phyloP scores from a whole-genome alignment of 2,329 filamentous ascomycete genomes.

The Claviceps lovelessii region DNA sequence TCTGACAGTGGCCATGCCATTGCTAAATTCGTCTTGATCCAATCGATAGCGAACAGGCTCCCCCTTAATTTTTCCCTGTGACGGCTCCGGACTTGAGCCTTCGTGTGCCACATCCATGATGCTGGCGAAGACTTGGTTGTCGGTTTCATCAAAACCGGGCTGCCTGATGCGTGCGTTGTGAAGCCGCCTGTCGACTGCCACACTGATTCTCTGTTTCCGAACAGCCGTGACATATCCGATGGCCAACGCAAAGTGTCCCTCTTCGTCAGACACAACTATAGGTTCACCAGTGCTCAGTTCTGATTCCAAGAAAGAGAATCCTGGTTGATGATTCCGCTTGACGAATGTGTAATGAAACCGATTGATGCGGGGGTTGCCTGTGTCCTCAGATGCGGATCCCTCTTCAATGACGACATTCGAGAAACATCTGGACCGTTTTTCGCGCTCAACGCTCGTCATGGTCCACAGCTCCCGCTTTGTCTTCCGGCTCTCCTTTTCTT shows the following conservation, averaged over 20 bases:
- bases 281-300: slow-evolving; percentile 79
- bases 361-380: slow-evolving; percentile 69
- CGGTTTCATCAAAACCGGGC: slow-evolving; percentile 57
- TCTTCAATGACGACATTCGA: slow-evolving; percentile 73
- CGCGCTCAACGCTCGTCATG: slow-evolving; percentile 77
- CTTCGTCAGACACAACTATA: slow-evolving; percentile 89
- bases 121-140: slow-evolving; percentile 76
- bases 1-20: slow-evolving; percentile 86
- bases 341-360: slow-evolving; percentile 75
- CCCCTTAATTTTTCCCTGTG: slow-evolving; percentile 36
- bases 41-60: slow-evolving; percentile 60
- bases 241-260: slow-evolving; percentile 86
- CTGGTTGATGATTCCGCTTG: slow-evolving; percentile 46
- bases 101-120: slow-evolving; percentile 70
- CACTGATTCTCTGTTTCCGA: slow-evolving; percentile 60
- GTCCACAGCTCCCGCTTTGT: slow-evolving; percentile 89
- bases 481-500: slow-evolving; percentile 81
- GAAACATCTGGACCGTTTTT: slow-evolving; percentile 81
- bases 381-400: slow-evolving; percentile 56
- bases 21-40: slow-evolving; percentile 97
- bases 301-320: slow-evolving; percentile 81
- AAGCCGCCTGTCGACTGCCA: slow-evolving; percentile 78
- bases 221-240: slow-evolving; percentile 80
- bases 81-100: slow-evolving; percentile 35
- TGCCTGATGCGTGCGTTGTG: slow-evolving; percentile 71